Base-by-base conservation (phyloP, 192 early-diverging fungal species). In the Ambispora gerdemannii region DNA sequence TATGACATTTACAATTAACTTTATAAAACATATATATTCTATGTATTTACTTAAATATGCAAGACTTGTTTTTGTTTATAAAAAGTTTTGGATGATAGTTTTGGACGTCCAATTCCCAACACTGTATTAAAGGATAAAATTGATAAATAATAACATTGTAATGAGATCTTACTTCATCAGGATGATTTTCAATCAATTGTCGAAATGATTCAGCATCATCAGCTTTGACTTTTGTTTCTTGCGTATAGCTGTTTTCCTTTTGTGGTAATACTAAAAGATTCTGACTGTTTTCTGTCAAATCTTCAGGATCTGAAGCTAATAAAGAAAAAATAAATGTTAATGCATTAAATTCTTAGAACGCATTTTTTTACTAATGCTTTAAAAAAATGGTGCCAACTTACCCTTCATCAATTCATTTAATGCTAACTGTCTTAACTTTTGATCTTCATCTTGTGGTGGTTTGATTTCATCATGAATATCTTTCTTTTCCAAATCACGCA, bases 131-230 rank as follows among this genome's bases (percentile, higher is more conserved):
- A 60, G 13, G 25, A 33, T 11, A 32, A 60, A 33, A 30, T 15
- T 30, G 4, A 19, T 0, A 34, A 31, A 60, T 1, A 4, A 33
- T 30, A 32, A 3, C 7, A 19, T 32, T 31, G 0, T 0, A 30
- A 60, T 60, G n/a, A n/a, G n/a, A n/a, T n/a, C n/a, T 32, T 60
- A 60, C 58, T n/a, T 60, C 58, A 60, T 60, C 58, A 2, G 58
- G 58, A 30, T 30, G 33, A 17, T 15, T 60, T 15, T 33, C 58
- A 31, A 60, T 30, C 31, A 30, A 19, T 32, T 32, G 32, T 4
- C 58, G 58, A 60, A 60, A 60, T 19, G 58, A 27, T 60, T 60
- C 58, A 15, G 10, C 13, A 0, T 60, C 58, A 10, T 20, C 24
- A 15, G 20, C 2, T 33, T 33, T 60, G 13, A 30, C 58, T 35